phyloP scores from a whole-genome alignment of 352 stramenopile species.

The Aphanomyces cochlioides region DNA sequence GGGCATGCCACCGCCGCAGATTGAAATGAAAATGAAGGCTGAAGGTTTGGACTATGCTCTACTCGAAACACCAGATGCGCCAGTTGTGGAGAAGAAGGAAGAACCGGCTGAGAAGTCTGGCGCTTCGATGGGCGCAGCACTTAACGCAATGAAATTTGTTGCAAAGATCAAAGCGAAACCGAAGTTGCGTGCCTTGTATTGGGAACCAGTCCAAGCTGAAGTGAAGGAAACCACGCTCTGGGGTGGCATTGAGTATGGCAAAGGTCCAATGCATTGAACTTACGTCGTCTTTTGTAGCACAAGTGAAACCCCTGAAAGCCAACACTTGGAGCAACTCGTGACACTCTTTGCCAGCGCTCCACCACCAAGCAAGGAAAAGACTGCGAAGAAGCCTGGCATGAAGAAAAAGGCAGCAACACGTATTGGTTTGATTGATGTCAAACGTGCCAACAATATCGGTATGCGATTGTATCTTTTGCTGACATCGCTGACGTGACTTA shows the following conservation, averaged over 20 bases:
- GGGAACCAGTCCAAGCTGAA: conserved; percentile 58
- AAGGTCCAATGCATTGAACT: neutral
- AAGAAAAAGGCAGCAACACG: conserved; percentile 66
- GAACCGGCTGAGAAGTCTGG: neutral
- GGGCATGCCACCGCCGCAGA: conserved; percentile 89
- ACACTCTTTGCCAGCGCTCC: conserved; percentile 68
- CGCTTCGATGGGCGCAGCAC: neutral
- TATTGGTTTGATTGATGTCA: conserved; percentile 76
- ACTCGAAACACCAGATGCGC: conserved; percentile 78
- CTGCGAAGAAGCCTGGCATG: conserved; percentile 41
- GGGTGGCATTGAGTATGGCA: conserved; percentile 34
- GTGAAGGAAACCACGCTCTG: conserved; percentile 36
- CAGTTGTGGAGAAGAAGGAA: conserved; percentile 47
- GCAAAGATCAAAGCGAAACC: conserved; percentile 47
- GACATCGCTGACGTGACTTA: neutral
- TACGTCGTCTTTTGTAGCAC: neutral
- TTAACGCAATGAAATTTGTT: conserved; percentile 22
- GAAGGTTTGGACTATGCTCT: conserved; percentile 88
- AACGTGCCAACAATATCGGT: conserved; percentile 82
- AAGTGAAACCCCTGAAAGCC: conserved; percentile 13
- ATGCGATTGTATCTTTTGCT: neutral
- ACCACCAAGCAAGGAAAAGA: conserved; percentile 30
- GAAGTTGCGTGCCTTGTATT: conserved; percentile 81
- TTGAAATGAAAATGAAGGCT: conserved; percentile 90
- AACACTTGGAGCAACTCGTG: conserved; percentile 62